Conservation (phyloP, 192 early-diverging fungal species). For the Haplosporangium gracile region DNA sequence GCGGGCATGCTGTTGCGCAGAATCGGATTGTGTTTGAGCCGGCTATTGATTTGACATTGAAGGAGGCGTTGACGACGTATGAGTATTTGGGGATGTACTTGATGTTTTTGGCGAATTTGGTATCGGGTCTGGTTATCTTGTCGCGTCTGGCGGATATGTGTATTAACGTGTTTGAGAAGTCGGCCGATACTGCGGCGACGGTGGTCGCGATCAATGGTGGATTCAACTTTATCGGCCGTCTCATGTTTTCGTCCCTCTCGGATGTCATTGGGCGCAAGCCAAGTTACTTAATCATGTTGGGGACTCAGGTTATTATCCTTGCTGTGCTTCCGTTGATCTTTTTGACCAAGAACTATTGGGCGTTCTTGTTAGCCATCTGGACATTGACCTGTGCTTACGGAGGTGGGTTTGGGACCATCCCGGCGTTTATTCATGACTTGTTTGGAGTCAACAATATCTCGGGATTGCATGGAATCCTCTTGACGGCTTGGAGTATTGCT, state of each 20-base stretch:
- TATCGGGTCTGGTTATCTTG: constrained; percentile 69
- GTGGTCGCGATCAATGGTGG: constrained; percentile 68
- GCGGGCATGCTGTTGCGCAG: constrained; percentile 30
- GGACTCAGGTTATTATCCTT: constrained; percentile 66
- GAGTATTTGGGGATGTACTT: constrained; percentile 71
- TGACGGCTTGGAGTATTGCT: constrained; percentile 78
- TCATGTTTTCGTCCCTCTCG: constrained; percentile 65
- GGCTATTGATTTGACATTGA: constrained; percentile 60
- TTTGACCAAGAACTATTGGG: constrained; percentile 62
- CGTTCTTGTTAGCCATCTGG: constrained; percentile 67
- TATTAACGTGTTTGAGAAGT: constrained; percentile 59
- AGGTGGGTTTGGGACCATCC: constrained; percentile 79
- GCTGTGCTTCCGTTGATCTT: constrained; percentile 68
- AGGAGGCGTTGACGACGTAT: constrained; percentile 64
- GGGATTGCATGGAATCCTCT: constrained; percentile 77
- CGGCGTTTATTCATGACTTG: constrained; percentile 77
- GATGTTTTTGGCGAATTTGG: constrained; percentile 67
- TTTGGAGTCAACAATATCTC: constrained; percentile 79
- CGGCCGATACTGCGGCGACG: constrained; percentile 58
- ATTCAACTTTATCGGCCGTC: constrained; percentile 70
- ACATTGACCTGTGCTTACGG: constrained; percentile 74
- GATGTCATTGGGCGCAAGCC: constrained; percentile 73
- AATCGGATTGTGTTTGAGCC: constrained; percentile 45
- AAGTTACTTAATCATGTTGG: constrained; percentile 67
- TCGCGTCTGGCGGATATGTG: constrained; percentile 67